Evolutionary conservation across 257 asterid species (phyloP).

Genomic region (Perilla frutescens): DNA sequence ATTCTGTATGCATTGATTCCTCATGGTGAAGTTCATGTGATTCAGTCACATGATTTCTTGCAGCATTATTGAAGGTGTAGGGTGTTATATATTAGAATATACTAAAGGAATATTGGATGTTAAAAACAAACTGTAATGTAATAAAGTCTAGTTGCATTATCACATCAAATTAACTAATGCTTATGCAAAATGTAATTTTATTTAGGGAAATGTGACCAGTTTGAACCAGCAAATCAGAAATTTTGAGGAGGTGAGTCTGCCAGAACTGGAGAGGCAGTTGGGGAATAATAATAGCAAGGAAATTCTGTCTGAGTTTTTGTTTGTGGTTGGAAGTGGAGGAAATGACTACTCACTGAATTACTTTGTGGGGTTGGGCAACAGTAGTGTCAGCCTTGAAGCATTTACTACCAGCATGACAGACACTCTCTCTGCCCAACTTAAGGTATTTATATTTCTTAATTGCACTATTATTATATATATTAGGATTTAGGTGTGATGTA

Average conservation of each 20-base stretch:
- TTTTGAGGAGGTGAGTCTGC: constrained; percentile 59
- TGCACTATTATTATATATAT: too few relatives aligned
- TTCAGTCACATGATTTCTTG: constrained; percentile 22
- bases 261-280: constrained; percentile 56
- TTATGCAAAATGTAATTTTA: neutral
- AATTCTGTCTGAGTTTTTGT: constrained; percentile 48
- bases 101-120: neutral
- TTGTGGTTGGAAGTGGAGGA: constrained; percentile 79
- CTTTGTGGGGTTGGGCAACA: constrained; percentile 43
- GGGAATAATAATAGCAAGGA: constrained; percentile 28
- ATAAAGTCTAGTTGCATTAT: neutral
- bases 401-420: constrained; percentile 59
- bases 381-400: constrained; percentile 50
- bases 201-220: constrained; percentile 62
- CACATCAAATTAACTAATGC: neutral
- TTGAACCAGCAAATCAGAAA: constrained; percentile 65
- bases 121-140: neutral
- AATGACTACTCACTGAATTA: constrained; percentile 75
- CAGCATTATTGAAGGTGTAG: neutral
- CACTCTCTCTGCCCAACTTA: constrained; percentile 54
- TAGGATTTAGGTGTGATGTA: too few relatives aligned
- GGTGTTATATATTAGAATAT: neutral
- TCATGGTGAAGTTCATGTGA: constrained; percentile 25
- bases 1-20: neutral
- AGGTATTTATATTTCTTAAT: constrained; percentile 42